These are phyloP conservation scores for Cutaneotrichosporon sp. DNA, from an alignment of 1,284 basidiomycete genomes.

Conservation along the genomic window DNA sequence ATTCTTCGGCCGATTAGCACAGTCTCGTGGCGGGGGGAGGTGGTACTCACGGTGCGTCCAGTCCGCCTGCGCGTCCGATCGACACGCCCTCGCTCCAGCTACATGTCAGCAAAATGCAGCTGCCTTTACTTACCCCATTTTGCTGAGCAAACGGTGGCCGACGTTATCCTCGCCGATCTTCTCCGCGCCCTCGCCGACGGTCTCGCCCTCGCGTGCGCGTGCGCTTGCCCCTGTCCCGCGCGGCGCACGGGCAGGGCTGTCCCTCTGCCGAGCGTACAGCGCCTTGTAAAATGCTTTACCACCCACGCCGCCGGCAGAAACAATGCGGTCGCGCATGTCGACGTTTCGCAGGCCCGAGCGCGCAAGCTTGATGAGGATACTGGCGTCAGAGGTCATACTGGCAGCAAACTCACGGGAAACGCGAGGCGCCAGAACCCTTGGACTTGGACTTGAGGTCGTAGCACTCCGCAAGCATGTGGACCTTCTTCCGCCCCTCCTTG, in stretches of 20 bases:
- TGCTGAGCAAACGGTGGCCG: slow-evolving; percentile 46
- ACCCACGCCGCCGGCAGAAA: slow-evolving; percentile 36
- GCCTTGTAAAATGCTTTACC: slow-evolving; percentile 45
- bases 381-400: slow-evolving; percentile 40
- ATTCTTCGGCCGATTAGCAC: slow-evolving; percentile 39
- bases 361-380: slow-evolving; percentile 63
- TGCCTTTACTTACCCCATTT: slow-evolving; percentile 39
- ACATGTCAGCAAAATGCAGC: background rate
- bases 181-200: slow-evolving; percentile 44
- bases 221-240: slow-evolving; percentile 23
- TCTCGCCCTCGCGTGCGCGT: slow-evolving; percentile 43
- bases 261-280: slow-evolving; percentile 22
- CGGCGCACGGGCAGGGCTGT: slow-evolving; percentile 5
- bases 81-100: slow-evolving; percentile 45
- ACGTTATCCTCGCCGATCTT: slow-evolving; percentile 46
- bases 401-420: slow-evolving; percentile 50
- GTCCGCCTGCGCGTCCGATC: slow-evolving; percentile 43
- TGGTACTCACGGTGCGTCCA: slow-evolving; percentile 45
- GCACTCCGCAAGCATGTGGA: slow-evolving; percentile 70
- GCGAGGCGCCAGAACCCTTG: slow-evolving; percentile 59
- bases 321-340: slow-evolving; percentile 56
- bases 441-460: slow-evolving; percentile 73
- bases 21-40: background rate
- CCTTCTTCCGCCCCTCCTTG: slow-evolving; percentile 61
- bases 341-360: slow-evolving; percentile 55